These are phyloP conservation scores for Craspedostauros australis DNA, from an alignment of 108 stramenopile genomes.

Conservation along the genomic window DNA sequence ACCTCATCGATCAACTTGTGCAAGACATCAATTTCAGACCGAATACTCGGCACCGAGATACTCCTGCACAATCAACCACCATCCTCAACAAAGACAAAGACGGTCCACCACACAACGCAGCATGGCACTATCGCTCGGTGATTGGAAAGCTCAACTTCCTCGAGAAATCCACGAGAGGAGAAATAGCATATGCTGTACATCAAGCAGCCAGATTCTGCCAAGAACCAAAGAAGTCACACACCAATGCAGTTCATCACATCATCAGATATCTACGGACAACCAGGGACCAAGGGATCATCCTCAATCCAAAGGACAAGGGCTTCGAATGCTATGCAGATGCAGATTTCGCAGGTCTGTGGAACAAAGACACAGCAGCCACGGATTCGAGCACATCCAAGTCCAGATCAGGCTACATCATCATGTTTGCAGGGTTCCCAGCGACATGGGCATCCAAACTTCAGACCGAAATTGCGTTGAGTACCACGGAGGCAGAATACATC, in stretches of 20 bases:
- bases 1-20: slow-evolving; percentile 31
- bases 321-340: slow-evolving; percentile 46
- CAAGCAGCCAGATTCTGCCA: slow-evolving; percentile 27
- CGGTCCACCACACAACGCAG: background rate
- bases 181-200: slow-evolving; percentile 30
- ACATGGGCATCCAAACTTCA: slow-evolving; percentile 19
- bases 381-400: slow-evolving; percentile 15
- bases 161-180: slow-evolving; percentile 20
- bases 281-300: slow-evolving; percentile 14
- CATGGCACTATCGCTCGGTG: slow-evolving; percentile 20
- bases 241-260: slow-evolving; percentile 22
- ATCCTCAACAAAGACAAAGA: no score
- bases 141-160: slow-evolving; percentile 43
- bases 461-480: slow-evolving; percentile 15
- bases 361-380: slow-evolving; percentile 9
- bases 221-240: slow-evolving; percentile 24
- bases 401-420: slow-evolving; percentile 17
- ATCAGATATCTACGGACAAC: slow-evolving; percentile 17
- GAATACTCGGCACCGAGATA: no score
- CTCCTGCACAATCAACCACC: no score
- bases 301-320: slow-evolving; percentile 11
- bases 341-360: slow-evolving; percentile 42
- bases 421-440: slow-evolving; percentile 14
- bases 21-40: no score
- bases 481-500: slow-evolving; percentile 33